Base-by-base conservation (phyloP, 2,329 filamentous ascomycete species). In the Colletotrichum siamense region DNA sequence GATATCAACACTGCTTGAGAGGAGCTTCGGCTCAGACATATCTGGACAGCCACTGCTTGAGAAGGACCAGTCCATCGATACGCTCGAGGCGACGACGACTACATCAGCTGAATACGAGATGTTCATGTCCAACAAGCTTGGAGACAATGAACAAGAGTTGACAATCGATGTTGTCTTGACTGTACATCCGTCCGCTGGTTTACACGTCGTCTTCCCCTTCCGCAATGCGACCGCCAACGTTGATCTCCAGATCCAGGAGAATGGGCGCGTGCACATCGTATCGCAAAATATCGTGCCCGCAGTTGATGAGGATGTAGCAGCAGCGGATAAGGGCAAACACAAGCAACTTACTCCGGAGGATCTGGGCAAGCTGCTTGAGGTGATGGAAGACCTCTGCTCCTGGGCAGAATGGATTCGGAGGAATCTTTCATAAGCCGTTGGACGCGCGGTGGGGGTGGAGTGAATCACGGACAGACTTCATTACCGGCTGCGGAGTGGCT, bases 1-100 rank as follows among this genome's bases (percentile, higher is more conserved):
- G 78, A 86, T 95, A 6, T 92, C 92, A 2, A 91, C 88, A 0
- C 84, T 97, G 4, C 87, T 96, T 5, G 86, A 89, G 71, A 91
- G 90, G 66, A 92, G 89, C 73, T 94, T 95, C 34, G 75, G 77
- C 8, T 73, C 77, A 39, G 64, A 77, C 22, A 71, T 78, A 10
- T 32, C 70, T 18, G 77, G 77, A 30, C 70, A 77, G 10, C 22
- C 52, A 18, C 13, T 75, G 49, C 80, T 87, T 86, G 44, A 81
- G 84, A 6, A 82, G 81, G 61, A 78, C 59, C 49, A 78, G 28
- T 49, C 73, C 34, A 62, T 78, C 49, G 63, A 79, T 73, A 30
- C 63, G 30, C 65, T 79, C 18, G 30, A 77, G 34, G 77, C 74
- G 57, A 80, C 79, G 7, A 85, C 83, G n/a, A 85, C 83, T 12